Evolutionary conservation across 495 filamentous ascomycete genomes (phyloP), one percentile per base, ranked within the genome.

Genomic region (Talaromyces nanjingensis): DNA sequence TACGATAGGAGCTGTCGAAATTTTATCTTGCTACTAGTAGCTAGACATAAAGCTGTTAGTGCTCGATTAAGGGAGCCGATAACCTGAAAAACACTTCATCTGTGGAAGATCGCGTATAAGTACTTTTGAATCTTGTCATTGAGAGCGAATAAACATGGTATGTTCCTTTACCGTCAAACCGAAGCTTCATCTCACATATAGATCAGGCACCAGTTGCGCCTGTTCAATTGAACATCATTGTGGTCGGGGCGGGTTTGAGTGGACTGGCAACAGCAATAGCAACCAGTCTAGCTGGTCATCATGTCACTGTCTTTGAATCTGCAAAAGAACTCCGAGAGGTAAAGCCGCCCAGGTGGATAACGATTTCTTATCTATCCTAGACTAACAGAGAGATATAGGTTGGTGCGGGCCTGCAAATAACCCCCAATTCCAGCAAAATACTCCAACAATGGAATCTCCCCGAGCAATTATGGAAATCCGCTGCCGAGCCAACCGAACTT

Each of bases 231-330:
- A 22, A 53, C 27, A 4, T 63, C 16, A 45, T 47, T 22, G 45
- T 63, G 16, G 45, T 63, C 25, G 60, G 60, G n/a, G 60, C 77
- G 14, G 77, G 77, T 31, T 80, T 91, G n/a, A 82, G 83, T 45
- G 89, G 89, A 4, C 78, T 91, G 20, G 82, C 81, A 16, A 81
- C 86, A 0, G 87, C 88, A 5, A 88, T 91, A 65, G 76, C 84
- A 11, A 75, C 80, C 65, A 76, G 80, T 6, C 77, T 84, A 14
- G 75, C 83, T 7, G 87, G 87, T 16, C 88, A 91, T 72, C 65
- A 70, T 11, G 86, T 90, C 18, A 69, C 73, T 1, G 77, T 91
- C 12, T 77, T 91, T 57, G 89, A 91, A 69, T 75, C 81, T 59
- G 85, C 86, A n/a, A 71, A 75, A 54, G 79, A 82, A 31, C 77